Evolutionary conservation across 495 filamentous ascomycete species (phyloP).

Genomic region (Penicillium manginii): DNA sequence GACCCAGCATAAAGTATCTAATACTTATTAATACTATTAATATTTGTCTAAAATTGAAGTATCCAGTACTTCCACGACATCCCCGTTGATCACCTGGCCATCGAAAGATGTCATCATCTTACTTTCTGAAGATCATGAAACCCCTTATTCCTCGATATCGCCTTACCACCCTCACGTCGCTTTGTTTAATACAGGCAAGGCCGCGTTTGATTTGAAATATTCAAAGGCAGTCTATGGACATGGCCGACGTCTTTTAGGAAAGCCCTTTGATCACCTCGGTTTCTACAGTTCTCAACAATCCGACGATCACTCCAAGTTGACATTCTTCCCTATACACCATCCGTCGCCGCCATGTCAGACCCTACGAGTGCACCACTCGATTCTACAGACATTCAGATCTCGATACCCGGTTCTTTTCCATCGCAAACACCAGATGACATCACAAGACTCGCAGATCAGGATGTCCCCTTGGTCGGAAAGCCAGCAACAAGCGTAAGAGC

Average conservation of each 20-base stretch:
- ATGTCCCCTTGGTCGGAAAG: slow-evolving; percentile 11
- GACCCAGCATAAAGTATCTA: background rate
- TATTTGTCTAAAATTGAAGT: background rate
- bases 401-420: slow-evolving; percentile 1
- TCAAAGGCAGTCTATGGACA: slow-evolving; percentile 16
- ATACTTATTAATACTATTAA: background rate
- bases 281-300: slow-evolving; percentile 14
- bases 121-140: slow-evolving; percentile 16
- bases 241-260: slow-evolving; percentile 20
- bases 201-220: slow-evolving; percentile 5
- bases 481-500: slow-evolving; percentile 16
- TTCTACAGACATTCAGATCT: slow-evolving; percentile 6
- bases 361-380: slow-evolving; percentile 1
- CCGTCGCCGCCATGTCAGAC: slow-evolving; percentile 18
- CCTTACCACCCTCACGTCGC: background rate
- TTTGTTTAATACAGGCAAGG: background rate
- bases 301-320: background rate
- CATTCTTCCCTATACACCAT: background rate
- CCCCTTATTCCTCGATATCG: slow-evolving; percentile 4
- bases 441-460: slow-evolving; percentile 10
- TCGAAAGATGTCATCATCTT: slow-evolving; percentile 29
- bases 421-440: slow-evolving; percentile 1
- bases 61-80: slow-evolving; percentile 19
- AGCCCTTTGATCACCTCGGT: slow-evolving; percentile 8
- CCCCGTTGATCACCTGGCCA: slow-evolving; percentile 27